Percentiles rank a stretch among this genome's conserved stretches.
Evolutionary conservation across 2,329 filamentous ascomycete genomes (phyloP).

Genomic region (Trichoderma sp.): DNA sequence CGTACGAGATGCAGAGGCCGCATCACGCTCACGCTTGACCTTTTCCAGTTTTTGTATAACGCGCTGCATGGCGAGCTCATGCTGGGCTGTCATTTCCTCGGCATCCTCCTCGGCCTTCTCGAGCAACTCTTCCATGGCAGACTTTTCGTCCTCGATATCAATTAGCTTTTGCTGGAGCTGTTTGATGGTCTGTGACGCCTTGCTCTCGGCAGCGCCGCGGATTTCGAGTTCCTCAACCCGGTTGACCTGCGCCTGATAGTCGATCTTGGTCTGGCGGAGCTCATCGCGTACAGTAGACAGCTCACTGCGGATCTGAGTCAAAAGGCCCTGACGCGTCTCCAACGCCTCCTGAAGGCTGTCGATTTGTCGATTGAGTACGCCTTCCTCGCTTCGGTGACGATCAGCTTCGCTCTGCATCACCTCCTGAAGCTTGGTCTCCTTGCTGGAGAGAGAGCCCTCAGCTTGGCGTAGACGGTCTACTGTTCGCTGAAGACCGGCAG

Average conservation of each 20-base stretch:
- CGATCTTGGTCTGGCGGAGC: constrained; percentile 64
- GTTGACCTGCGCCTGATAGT: constrained; percentile 60
- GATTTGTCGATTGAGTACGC: constrained; percentile 68
- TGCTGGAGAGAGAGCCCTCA: constrained; percentile 65
- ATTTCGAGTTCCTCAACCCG: constrained; percentile 73
- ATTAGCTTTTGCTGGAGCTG: constrained; percentile 55
- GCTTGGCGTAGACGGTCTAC: constrained; percentile 67
- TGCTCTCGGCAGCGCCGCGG: constrained; percentile 48
- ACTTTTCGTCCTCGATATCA: constrained; percentile 50
- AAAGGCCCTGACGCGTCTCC: constrained; percentile 60
- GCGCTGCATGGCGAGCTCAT: constrained; percentile 43
- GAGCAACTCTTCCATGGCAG: constrained; percentile 54
- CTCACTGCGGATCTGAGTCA: constrained; percentile 66
- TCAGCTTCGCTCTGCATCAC: constrained; percentile 69
- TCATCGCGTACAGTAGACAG: constrained; percentile 66
- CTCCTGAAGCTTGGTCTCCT: constrained; percentile 65
- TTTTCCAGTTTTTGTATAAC: constrained; percentile 51
- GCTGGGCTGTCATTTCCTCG: constrained; percentile 46
- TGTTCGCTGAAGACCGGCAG: constrained; percentile 64
- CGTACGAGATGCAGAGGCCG: constrained; percentile 33
- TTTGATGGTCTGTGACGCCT: constrained; percentile 40
- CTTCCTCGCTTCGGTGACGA: constrained; percentile 70
- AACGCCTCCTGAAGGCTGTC: constrained; percentile 71
- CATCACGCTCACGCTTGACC: constrained; percentile 47
- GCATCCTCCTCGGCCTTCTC: constrained; percentile 53